phyloP scores from a whole-genome alignment of 2,329 filamentous ascomycete species.

The Fusarium drepaniforme region DNA sequence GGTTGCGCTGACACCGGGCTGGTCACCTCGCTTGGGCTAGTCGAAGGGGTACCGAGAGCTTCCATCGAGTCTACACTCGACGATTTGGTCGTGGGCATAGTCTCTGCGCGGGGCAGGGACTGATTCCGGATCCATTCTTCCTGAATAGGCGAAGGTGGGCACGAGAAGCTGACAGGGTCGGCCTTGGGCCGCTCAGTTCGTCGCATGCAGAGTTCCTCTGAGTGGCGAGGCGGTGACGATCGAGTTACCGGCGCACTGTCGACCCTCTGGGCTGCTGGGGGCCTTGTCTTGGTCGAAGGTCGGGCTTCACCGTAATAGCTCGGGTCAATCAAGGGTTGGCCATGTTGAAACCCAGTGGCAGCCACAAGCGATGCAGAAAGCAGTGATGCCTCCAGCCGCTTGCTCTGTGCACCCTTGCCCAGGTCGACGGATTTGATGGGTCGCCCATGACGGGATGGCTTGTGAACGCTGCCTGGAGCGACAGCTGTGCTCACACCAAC shows the following conservation, averaged over 20 bases:
- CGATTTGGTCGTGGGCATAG: constrained; percentile 60
- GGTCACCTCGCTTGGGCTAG: constrained; percentile 65
- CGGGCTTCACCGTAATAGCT: constrained; percentile 52
- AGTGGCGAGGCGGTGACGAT: constrained; percentile 27
- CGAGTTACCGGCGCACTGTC: constrained; percentile 42
- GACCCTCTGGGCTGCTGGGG: constrained; percentile 61
- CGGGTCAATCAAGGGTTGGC: constrained; percentile 57
- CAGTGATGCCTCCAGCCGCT: constrained; percentile 51
- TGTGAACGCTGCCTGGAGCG: constrained; percentile 70
- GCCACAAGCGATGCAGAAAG: constrained; percentile 54
- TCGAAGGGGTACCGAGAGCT: constrained; percentile 62
- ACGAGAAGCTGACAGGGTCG: constrained; percentile 49
- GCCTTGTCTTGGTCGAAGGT: constrained; percentile 55
- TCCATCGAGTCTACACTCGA: constrained; percentile 66
- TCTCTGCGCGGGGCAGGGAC: constrained; percentile 53
- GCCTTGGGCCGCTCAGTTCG: constrained; percentile 11
- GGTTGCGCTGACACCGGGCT: constrained; percentile 60
- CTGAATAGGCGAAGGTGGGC: constrained; percentile 61
- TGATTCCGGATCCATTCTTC: constrained; percentile 50
- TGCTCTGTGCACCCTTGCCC: constrained; percentile 45
- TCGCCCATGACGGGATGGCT: constrained; percentile 57
- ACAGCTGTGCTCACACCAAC: constrained; percentile 72
- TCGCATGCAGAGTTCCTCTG: constrained; percentile 27
- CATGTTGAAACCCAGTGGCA: constrained; percentile 55
- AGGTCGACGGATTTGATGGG: constrained; percentile 61